phyloP scores from a whole-genome alignment of 2,329 filamentous ascomycete species.

The Pestalotiopsis sp. region DNA sequence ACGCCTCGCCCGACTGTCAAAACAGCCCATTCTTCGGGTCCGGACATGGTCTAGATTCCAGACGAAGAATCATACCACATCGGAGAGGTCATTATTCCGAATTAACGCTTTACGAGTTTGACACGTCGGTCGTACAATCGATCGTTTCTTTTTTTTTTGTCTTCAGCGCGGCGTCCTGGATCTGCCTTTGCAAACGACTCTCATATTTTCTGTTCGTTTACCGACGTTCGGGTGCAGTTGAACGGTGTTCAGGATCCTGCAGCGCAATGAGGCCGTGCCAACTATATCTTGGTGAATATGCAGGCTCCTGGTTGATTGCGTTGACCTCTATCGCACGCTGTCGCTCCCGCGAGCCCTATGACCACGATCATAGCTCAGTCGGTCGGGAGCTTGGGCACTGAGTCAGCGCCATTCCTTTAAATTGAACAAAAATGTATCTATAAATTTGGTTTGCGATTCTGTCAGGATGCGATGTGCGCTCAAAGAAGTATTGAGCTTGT shows the following conservation, averaged over 20 bases:
- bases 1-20: constrained; percentile 39
- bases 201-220: neutral
- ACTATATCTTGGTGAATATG: neutral
- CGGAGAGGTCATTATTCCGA: neutral
- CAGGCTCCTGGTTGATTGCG: neutral
- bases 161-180: constrained; percentile 2
- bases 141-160: constrained; percentile 2
- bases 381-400: neutral
- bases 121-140: neutral
- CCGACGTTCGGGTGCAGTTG: neutral
- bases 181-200: neutral
- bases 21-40: neutral
- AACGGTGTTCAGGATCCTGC: neutral
- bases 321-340: neutral
- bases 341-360: neutral
- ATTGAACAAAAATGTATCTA: neutral
- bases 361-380: neutral
- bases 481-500: neutral
- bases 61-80: neutral
- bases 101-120: neutral
- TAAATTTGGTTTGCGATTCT: neutral
- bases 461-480: neutral
- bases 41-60: neutral
- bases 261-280: neutral
- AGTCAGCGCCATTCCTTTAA: neutral